phyloP scores from a whole-genome alignment of 805 yeast genomes.

The Starmerella scarabaei region DNA sequence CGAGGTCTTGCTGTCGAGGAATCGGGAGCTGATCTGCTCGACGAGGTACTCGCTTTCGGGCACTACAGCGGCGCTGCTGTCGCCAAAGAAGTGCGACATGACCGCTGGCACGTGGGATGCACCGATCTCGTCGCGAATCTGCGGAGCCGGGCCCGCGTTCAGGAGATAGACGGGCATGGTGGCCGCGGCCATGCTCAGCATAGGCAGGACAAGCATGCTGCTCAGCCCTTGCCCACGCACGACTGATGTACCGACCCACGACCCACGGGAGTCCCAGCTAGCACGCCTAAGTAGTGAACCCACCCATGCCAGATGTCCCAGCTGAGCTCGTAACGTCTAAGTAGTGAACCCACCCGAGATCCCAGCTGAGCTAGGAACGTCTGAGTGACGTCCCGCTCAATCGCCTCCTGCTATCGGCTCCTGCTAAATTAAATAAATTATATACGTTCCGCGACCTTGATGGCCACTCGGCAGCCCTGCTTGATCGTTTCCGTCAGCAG shows the following conservation, averaged over 20 bases:
- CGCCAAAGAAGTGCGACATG: constrained; percentile 19
- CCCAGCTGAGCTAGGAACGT: too few species aligned
- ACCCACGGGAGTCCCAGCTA: too few species aligned
- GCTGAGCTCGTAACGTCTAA: too few species aligned
- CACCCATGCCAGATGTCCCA: too few species aligned
- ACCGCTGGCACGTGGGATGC: constrained; percentile 9
- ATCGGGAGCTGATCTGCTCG: constrained; percentile 16
- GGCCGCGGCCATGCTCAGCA: constrained; percentile 8
- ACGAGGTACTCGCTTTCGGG: constrained; percentile 9
- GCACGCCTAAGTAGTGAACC: too few species aligned
- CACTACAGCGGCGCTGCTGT: constrained; percentile 3
- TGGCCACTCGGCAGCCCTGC: constrained; percentile 71
- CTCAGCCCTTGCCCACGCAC: not conserved
- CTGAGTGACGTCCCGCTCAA: too few species aligned
- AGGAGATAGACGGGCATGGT: constrained; percentile 17
- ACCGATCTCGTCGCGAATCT: constrained; percentile 9
- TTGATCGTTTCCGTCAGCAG: constrained; percentile 80
- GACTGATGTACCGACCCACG: too few species aligned
- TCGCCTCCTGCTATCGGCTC: too few species aligned
- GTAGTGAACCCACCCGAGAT: too few species aligned
- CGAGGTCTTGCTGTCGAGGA: constrained; percentile 13
- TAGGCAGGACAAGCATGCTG: constrained; percentile 1
- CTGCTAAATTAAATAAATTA: too few species aligned
- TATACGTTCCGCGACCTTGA: constrained; percentile 78
- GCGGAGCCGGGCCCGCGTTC: constrained; percentile 11